phyloP scores from a whole-genome alignment of 176 grass and related monocot genomes.

The Oryza officinalis region DNA sequence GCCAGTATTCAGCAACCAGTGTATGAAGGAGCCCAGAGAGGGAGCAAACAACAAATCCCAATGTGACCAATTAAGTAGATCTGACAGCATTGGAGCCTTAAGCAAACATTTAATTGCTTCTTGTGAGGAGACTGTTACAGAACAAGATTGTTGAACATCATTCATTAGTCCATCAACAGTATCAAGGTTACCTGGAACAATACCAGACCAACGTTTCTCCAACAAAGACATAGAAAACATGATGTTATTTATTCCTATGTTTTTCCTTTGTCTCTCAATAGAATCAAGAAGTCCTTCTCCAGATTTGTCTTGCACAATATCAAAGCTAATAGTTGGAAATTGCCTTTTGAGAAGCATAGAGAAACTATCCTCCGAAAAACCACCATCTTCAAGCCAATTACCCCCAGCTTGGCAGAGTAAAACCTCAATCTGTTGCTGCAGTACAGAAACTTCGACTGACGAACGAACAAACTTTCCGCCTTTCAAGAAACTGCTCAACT shows the following conservation, averaged over 20 bases:
- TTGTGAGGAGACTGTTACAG: constrained; percentile 51
- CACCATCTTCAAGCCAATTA: constrained; percentile 51
- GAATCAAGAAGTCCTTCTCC: constrained; percentile 30
- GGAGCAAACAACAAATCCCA: constrained; percentile 87
- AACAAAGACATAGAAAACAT: constrained; percentile 79
- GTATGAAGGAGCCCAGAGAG: constrained; percentile 73
- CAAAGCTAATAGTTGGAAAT: constrained; percentile 76
- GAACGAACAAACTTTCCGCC: constrained; percentile 35
- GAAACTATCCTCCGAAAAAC: constrained; percentile 53
- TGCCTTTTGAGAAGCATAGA: constrained; percentile 71
- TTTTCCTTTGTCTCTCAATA: constrained; percentile 48
- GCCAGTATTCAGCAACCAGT: constrained; percentile 73
- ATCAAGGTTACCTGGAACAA: constrained; percentile 20
- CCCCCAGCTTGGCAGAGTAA: constrained; percentile 64
- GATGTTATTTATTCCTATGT: constrained; percentile 46
- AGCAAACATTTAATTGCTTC: constrained; percentile 70
- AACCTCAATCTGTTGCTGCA: constrained; percentile 61
- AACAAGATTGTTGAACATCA: constrained; percentile 43
- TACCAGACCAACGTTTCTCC: constrained; percentile 64
- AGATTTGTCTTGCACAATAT: constrained; percentile 47
- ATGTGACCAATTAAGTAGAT: constrained; percentile 84
- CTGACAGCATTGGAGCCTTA: constrained; percentile 92
- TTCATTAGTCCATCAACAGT: constrained; percentile 27
- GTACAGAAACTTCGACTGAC: constrained; percentile 53
- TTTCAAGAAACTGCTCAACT: constrained; percentile 56